Conservation (phyloP, 257 asterid genomes). For the Voacanga thouarsii region DNA sequence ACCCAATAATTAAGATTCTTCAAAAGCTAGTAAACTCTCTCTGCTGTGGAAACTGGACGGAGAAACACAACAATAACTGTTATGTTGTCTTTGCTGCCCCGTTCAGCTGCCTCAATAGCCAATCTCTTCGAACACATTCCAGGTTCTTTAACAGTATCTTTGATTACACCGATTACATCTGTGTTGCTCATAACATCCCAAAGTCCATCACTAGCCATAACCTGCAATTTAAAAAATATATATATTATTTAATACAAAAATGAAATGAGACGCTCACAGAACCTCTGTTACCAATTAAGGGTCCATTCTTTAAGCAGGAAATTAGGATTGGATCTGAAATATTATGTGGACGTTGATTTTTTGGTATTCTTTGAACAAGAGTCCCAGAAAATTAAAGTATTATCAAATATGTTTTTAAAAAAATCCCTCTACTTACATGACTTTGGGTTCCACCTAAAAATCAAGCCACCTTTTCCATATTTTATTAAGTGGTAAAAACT, state of each 20-base stretch:
- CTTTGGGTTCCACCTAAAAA: not conserved
- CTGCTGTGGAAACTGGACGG: conserved; percentile 86
- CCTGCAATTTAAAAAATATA: conserved; percentile 38
- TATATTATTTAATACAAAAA: not conserved
- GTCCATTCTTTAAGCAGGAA: not conserved
- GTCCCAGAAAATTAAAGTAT: not conserved
- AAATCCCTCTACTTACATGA: not conserved
- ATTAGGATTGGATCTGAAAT: not conserved
- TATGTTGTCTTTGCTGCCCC: conserved; percentile 90
- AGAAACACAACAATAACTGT: conserved; percentile 78
- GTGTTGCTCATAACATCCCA: conserved; percentile 81
- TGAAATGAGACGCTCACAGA: not conserved
- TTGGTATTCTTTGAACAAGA: not conserved
- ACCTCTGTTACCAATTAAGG: not conserved
- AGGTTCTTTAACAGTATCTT: conserved; percentile 85
- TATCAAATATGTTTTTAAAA: not conserved
- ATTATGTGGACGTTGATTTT: not conserved
- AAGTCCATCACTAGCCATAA: conserved; percentile 91
- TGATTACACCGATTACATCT: conserved; percentile 71
- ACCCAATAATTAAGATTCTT: not conserved
- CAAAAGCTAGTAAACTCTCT: conserved; percentile 66
- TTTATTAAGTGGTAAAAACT: no score
- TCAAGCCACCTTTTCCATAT: not conserved
- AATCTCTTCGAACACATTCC: conserved; percentile 96
- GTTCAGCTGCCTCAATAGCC: conserved; percentile 77